These are phyloP conservation scores for Colletotrichum coccodes DNA, from an alignment of 2,329 filamentous ascomycete genomes.

Conservation along the genomic window DNA sequence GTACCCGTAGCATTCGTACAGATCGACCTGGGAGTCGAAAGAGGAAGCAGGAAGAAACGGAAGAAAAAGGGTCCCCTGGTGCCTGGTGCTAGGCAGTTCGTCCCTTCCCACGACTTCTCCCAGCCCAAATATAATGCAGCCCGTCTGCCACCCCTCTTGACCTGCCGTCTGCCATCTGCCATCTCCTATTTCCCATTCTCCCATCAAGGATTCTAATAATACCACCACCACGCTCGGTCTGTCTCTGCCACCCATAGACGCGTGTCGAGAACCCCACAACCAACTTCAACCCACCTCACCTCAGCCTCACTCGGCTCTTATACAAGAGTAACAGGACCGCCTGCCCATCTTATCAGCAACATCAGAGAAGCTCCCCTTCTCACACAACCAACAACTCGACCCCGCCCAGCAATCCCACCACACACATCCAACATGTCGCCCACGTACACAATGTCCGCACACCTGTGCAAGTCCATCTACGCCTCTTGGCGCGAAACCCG, in stretches of 20 bases:
- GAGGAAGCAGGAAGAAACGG: background rate
- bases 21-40: background rate
- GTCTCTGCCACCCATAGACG: slow-evolving; percentile 16
- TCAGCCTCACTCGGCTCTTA: slow-evolving; percentile 15
- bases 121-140: slow-evolving; percentile 28
- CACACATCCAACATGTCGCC: slow-evolving; percentile 58
- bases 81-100: background rate
- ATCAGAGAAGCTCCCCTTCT: background rate
- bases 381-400: background rate
- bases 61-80: background rate
- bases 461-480: slow-evolving; percentile 69
- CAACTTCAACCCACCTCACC: background rate
- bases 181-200: slow-evolving; percentile 4
- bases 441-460: slow-evolving; percentile 70
- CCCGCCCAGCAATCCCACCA: background rate
- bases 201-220: slow-evolving; percentile 23
- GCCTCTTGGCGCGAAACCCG: slow-evolving; percentile 66
- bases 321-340: slow-evolving; percentile 9
- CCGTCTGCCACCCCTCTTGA: slow-evolving; percentile 12
- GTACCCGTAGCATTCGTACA: slow-evolving; percentile 13
- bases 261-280: slow-evolving; percentile 14
- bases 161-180: too few relatives aligned
- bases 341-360: background rate
- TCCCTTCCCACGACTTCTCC: background rate
- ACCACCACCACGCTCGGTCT: background rate